A percentile compares a stretch with the other conserved stretches of the same genome.
phyloP scores from a whole-genome alignment of 2,329 filamentous ascomycete genomes.

The Periconia digitata region DNA sequence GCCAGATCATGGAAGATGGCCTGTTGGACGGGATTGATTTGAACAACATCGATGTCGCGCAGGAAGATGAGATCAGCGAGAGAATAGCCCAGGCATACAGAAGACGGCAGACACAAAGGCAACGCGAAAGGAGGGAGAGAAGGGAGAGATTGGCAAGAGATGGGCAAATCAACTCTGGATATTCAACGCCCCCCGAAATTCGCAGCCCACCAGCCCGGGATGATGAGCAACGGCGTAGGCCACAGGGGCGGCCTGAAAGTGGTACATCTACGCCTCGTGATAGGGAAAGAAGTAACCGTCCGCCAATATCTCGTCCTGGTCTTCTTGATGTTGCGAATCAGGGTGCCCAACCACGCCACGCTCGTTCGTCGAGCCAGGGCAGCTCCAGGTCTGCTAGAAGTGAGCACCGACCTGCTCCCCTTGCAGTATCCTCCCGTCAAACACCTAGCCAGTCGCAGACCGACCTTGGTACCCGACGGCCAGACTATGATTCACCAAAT shows the following conservation, averaged over 20 bases:
- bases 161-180: constrained; percentile 27
- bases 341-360: constrained; percentile 31
- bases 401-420: constrained; percentile 30
- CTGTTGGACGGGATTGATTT: constrained; percentile 85
- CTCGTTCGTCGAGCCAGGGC: constrained; percentile 51
- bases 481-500: constrained; percentile 22
- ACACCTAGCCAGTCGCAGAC: constrained; percentile 65
- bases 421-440: constrained; percentile 31
- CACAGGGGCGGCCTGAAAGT: constrained; percentile 39
- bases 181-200: constrained; percentile 25
- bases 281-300: constrained; percentile 28
- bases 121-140: constrained; percentile 45
- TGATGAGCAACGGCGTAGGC: constrained; percentile 34
- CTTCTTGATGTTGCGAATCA: constrained; percentile 47
- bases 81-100: constrained; percentile 88
- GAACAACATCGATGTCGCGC: constrained; percentile 78
- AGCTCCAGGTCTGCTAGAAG: constrained; percentile 44
- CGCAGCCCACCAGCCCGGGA: constrained; percentile 32
- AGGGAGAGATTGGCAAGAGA: constrained; percentile 43
- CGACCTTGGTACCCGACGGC: constrained; percentile 55
- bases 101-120: constrained; percentile 67
- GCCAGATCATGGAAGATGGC: constrained; percentile 86
- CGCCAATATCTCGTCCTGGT: constrained; percentile 51
- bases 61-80: constrained; percentile 88
- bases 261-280: constrained; percentile 36